A percentile compares a stretch with the other conserved stretches of the same genome.
Conservation (phyloP, 2,329 filamentous ascomycete genomes). For the Fusarium setosum region DNA sequence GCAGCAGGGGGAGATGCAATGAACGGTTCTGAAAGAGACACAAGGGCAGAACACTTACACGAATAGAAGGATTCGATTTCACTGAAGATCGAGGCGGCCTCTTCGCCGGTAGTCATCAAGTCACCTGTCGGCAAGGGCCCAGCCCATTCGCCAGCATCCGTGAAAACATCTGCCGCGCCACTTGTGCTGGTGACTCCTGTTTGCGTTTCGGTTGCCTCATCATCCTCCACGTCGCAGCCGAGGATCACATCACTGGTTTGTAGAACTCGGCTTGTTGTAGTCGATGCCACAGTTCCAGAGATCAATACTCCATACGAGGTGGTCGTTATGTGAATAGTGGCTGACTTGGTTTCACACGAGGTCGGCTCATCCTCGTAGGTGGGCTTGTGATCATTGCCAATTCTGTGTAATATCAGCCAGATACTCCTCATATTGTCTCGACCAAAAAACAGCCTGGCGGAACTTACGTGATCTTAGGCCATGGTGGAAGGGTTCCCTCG, state of each 20-base stretch:
- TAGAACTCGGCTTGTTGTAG: conserved; percentile 5
- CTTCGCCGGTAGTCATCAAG: background rate
- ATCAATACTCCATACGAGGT: conserved; percentile 15
- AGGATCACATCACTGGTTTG: conserved; percentile 7
- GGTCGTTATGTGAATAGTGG: conserved; percentile 10
- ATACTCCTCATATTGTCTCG: background rate
- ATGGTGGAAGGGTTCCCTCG: conserved; percentile 15
- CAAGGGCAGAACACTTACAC: background rate
- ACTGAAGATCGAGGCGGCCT: background rate
- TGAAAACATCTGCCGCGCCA: background rate
- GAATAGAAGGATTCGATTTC: no score
- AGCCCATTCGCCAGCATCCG: background rate
- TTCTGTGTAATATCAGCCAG: background rate
- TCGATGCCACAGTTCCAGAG: conserved; percentile 7
- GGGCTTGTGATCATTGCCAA: conserved; percentile 10
- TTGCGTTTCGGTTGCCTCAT: background rate
- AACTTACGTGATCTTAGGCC: conserved; percentile 19
- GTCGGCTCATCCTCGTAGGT: conserved; percentile 10
- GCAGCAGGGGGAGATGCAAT: background rate
- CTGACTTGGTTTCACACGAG: conserved; percentile 15
- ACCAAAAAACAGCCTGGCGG: background rate
- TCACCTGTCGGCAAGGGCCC: background rate
- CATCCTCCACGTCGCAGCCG: conserved; percentile 15
- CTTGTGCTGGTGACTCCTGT: background rate
- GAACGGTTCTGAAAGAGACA: background rate